Evolutionary conservation across 2,329 filamentous ascomycete species (phyloP).

Genomic region (Malbranchea zuffiana): DNA sequence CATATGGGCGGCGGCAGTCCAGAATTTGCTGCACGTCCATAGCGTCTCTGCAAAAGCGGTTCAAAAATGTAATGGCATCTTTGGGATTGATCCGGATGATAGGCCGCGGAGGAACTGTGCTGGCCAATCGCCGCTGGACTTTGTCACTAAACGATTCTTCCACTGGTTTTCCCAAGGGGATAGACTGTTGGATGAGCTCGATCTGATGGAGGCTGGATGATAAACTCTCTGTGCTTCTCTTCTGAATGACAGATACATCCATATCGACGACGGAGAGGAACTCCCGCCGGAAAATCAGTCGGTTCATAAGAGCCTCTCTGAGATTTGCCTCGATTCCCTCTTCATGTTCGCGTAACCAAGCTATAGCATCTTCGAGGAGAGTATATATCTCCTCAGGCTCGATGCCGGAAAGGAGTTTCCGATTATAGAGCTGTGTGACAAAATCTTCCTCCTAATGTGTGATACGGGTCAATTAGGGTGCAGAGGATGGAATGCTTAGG

Average conservation of each 20-base stretch:
- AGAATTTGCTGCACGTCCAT: slow-evolving; percentile 57
- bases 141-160: slow-evolving; percentile 79
- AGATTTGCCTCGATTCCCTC: slow-evolving; percentile 27
- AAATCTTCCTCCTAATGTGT: slow-evolving; percentile 77
- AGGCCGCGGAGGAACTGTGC: slow-evolving; percentile 83
- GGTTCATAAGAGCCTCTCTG: slow-evolving; percentile 48
- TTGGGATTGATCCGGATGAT: slow-evolving; percentile 68
- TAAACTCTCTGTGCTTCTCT: slow-evolving; percentile 23
- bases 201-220: slow-evolving; percentile 36
- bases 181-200: slow-evolving; percentile 47
- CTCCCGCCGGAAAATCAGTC: slow-evolving; percentile 55
- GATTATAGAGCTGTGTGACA: slow-evolving; percentile 79
- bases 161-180: slow-evolving; percentile 53
- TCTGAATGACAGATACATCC: slow-evolving; percentile 24
- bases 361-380: slow-evolving; percentile 46
- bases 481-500: neutral
- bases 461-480: slow-evolving; percentile 15
- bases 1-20: slow-evolving; percentile 56
- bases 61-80: slow-evolving; percentile 59
- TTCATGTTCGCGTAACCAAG: slow-evolving; percentile 36
- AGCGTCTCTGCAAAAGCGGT: slow-evolving; percentile 60
- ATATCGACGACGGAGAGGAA: slow-evolving; percentile 34
- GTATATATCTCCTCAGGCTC: slow-evolving; percentile 46
- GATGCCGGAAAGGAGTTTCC: slow-evolving; percentile 59
- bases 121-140: slow-evolving; percentile 81